These are phyloP conservation scores for Triangularia setosa DNA, from an alignment of 2,329 filamentous ascomycete genomes.

Conservation along the genomic window DNA sequence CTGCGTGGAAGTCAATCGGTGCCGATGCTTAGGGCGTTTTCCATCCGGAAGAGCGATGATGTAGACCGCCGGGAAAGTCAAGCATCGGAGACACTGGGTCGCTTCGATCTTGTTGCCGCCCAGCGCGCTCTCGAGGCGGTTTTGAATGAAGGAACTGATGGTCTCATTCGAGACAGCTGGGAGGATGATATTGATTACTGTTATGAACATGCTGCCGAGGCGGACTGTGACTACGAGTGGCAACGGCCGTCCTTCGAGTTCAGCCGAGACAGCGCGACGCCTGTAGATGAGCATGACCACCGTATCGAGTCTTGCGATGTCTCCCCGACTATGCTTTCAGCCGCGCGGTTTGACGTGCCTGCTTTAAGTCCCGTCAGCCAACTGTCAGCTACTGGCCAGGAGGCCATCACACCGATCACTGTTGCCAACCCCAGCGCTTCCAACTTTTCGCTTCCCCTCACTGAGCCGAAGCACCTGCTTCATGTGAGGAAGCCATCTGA, in stretches of 20 bases:
- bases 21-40: slow-evolving; percentile 48
- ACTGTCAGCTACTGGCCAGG: slow-evolving; percentile 38
- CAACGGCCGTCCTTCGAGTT: slow-evolving; percentile 53
- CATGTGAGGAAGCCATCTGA: slow-evolving; percentile 43
- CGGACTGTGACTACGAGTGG: slow-evolving; percentile 64
- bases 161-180: slow-evolving; percentile 50
- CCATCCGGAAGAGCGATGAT: slow-evolving; percentile 31
- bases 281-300: slow-evolving; percentile 23
- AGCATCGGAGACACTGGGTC: slow-evolving; percentile 51
- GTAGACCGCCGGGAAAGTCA: slow-evolving; percentile 37
- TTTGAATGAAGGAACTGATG: slow-evolving; percentile 29
- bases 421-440: slow-evolving; percentile 35
- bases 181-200: slow-evolving; percentile 69
- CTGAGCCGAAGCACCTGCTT: slow-evolving; percentile 32
- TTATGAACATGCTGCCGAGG: slow-evolving; percentile 65
- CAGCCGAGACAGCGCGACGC: slow-evolving; percentile 29
- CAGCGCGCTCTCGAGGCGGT: slow-evolving; percentile 33
- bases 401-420: slow-evolving; percentile 43
- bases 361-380: slow-evolving; percentile 49
- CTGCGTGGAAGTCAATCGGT: slow-evolving; percentile 54
- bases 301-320: slow-evolving; percentile 15
- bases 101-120: slow-evolving; percentile 37
- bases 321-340: slow-evolving; percentile 30
- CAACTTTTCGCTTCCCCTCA: slow-evolving; percentile 51
- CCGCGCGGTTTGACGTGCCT: slow-evolving; percentile 40